Evolutionary conservation across 345 rosid genomes (phyloP), one percentile per base, ranked within the genome.

Genomic region (Abelmoschus esculentus): DNA sequence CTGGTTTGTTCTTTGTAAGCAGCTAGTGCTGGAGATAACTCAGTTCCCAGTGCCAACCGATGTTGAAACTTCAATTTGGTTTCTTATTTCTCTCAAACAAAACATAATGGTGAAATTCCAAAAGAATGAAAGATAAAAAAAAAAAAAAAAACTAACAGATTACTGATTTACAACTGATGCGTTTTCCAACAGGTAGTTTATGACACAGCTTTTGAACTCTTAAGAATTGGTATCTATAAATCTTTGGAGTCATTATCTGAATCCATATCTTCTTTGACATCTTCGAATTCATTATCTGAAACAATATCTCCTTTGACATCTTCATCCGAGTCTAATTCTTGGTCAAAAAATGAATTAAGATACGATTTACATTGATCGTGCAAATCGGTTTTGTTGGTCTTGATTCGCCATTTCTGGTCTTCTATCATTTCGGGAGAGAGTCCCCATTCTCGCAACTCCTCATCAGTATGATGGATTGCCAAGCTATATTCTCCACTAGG

Each of bases 401-500:
- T 26, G n/a, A 82, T 73, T 49, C 98, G 84, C 93, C 91, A 89
- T 69, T 90, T 90, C 72, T 90, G 98, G 73, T 91, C 93, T 8
- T 81, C 86, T 13, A 95, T 87, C 98, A 90, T 95, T 75, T 84
- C 97, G 0, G 86, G 84, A 0, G 98, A 85, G 61, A 92, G 73
- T 53, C 98, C 99, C 98, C 98, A 91, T 46, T 74, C 83, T 17
- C 4, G 72, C 80, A 91, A 59, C 75, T 91, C 99, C 81, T 88
- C 87, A 3, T 90, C 98, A 0, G 90, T 76, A 76, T 91, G 98
- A 81, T 89, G 86, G 74, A 91, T 73, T 0, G 98, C 92, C 46
- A 95, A 74, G 80, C 98, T 95, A 78, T 95, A 90, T 34, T 90
- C 97, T 66, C 96, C 93, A 0, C 96, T 91, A 1, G 62, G 74